These are phyloP conservation scores for Camillea tinctor DNA, from an alignment of 2,329 filamentous ascomycete species.

Conservation along the genomic window DNA sequence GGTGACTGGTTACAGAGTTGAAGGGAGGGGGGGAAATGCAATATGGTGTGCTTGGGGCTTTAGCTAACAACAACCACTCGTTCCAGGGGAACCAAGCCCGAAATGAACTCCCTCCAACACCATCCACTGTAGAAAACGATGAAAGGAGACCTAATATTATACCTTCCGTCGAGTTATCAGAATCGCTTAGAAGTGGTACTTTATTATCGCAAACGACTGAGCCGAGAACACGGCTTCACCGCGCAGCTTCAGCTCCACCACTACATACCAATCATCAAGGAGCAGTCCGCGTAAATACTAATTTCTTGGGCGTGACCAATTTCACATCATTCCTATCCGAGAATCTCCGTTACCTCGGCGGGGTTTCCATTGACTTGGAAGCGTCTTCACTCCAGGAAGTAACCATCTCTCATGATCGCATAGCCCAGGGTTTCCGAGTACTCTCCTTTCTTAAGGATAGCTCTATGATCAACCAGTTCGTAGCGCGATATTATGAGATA, in stretches of 20 bases:
- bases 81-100: conserved; percentile 19
- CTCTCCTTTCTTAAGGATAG: conserved; percentile 33
- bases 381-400: conserved; percentile 23
- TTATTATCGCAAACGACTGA: conserved; percentile 9
- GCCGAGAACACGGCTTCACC: conserved; percentile 20
- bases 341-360: conserved; percentile 28
- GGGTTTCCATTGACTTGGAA: conserved; percentile 25
- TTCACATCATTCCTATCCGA: conserved; percentile 33
- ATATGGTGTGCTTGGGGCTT: neutral
- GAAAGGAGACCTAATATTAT: conserved; percentile 12
- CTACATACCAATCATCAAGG: conserved; percentile 22
- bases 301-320: conserved; percentile 33
- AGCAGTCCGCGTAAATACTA: conserved; percentile 23
- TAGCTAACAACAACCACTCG: conserved; percentile 1
- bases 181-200: conserved; percentile 3
- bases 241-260: conserved; percentile 33
- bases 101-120: conserved; percentile 20
- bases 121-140: conserved; percentile 19
- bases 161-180: conserved; percentile 24
- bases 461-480: conserved; percentile 29
- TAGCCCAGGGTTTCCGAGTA: conserved; percentile 31
- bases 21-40: neutral
- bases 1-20: conserved; percentile 6
- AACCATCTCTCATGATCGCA: conserved; percentile 30
- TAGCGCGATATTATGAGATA: conserved; percentile 30